phyloP scores from a whole-genome alignment of 441 rosid species.

The Melianthus villosus region DNA sequence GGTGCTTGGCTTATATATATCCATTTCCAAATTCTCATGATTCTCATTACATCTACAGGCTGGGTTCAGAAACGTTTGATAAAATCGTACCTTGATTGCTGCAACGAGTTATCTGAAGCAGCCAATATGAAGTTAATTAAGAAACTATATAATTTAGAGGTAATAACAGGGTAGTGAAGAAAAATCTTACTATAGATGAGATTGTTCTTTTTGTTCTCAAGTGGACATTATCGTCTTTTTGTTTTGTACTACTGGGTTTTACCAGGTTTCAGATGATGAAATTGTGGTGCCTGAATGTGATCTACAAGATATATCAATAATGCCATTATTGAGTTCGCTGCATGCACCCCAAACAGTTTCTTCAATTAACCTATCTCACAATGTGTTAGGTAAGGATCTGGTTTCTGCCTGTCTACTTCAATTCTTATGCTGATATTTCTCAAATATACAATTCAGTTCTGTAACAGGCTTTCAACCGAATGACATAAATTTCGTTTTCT shows the following conservation, averaged over 20 bases:
- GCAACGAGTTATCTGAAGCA: constrained; percentile 49
- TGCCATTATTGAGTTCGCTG: constrained; percentile 66
- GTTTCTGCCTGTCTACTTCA: constrained; percentile 6
- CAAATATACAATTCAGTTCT: not conserved
- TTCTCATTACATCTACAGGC: constrained; percentile 27
- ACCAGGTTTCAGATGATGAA: constrained; percentile 82
- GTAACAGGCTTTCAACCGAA: not conserved
- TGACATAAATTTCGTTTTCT: not conserved
- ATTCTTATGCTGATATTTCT: not conserved
- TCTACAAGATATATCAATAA: constrained; percentile 76
- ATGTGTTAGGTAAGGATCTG: constrained; percentile 53
- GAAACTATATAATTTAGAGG: constrained; percentile 75
- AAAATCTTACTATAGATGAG: too few relatives aligned
- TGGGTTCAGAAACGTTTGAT: constrained; percentile 92
- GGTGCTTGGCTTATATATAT: not conserved
- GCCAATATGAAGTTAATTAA: constrained; percentile 71
- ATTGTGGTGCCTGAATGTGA: constrained; percentile 65
- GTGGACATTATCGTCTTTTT: constrained; percentile 3
- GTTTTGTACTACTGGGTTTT: constrained; percentile 2
- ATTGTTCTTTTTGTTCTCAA: too few relatives aligned
- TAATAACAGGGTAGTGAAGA: constrained; percentile 19
- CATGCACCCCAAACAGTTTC: constrained; percentile 51
- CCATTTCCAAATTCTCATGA: too few relatives aligned
- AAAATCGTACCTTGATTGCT: constrained; percentile 66
- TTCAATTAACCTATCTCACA: constrained; percentile 75